Conservation (phyloP, 2,329 filamentous ascomycete genomes). For the Ophiocordyceps robertsii region DNA sequence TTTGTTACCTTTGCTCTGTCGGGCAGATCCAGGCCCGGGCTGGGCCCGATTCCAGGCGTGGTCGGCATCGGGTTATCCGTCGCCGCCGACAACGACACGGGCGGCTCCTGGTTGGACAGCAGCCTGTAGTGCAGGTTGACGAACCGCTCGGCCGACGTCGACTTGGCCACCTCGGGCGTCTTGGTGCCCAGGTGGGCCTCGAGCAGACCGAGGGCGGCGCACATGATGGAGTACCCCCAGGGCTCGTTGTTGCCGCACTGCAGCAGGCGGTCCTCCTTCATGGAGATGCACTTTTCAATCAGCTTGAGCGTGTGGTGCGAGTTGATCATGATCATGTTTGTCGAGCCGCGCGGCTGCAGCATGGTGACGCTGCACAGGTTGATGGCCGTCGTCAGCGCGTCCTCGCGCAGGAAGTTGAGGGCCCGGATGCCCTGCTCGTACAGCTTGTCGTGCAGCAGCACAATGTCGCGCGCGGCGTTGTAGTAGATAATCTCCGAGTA, state of each 20-base stretch:
- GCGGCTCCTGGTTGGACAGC: slow-evolving; percentile 37
- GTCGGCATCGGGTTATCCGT: slow-evolving; percentile 4
- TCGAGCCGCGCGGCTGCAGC: slow-evolving; percentile 43
- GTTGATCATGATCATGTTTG: slow-evolving; percentile 50
- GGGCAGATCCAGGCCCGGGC: slow-evolving; percentile 19
- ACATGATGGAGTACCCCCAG: slow-evolving; percentile 52
- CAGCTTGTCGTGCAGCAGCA: slow-evolving; percentile 47
- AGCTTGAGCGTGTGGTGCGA: slow-evolving; percentile 45
- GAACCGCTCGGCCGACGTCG: slow-evolving; percentile 44
- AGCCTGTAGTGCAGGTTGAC: slow-evolving; percentile 45
- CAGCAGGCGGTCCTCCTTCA: slow-evolving; percentile 48
- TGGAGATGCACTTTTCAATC: slow-evolving; percentile 45
- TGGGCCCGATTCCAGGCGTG: slow-evolving; percentile 12
- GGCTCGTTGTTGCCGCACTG: slow-evolving; percentile 51
- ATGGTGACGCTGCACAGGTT: slow-evolving; percentile 49
- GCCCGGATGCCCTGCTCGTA: slow-evolving; percentile 44
- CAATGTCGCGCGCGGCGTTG: slow-evolving; percentile 46
- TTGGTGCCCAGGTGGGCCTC: slow-evolving; percentile 46
- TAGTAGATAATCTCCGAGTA: slow-evolving; percentile 52
- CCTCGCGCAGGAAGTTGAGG: slow-evolving; percentile 47
- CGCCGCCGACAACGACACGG: slow-evolving; percentile 19
- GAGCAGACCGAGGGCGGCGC: slow-evolving; percentile 42
- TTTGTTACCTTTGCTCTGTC: slow-evolving; percentile 24
- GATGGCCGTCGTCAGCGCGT: slow-evolving; percentile 44
- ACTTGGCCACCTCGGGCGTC: slow-evolving; percentile 42